Base-by-base conservation (phyloP, 768 basidiomycete species). In the Solioccasus polychromus region DNA sequence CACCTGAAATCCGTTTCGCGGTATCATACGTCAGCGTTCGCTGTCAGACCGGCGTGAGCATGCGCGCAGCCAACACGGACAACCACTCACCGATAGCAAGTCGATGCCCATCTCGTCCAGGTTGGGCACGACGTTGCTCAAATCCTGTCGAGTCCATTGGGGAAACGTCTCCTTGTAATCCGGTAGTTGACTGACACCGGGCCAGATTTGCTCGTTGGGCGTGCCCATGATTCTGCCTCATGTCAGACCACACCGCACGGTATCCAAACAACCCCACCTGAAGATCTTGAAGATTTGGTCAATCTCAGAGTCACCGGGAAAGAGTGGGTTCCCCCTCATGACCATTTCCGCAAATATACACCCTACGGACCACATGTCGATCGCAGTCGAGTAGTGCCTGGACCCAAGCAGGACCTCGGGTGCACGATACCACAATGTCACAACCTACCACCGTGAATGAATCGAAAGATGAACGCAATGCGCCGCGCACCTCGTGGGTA, bases 291-390 rank as follows among this genome's bases (percentile, higher is more conserved):
- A 98, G 53, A 98, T 98, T 73, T 99, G 96, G 69, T 99, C 96
- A 62, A 98, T 99, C 71, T 99, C 96, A 22, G 96, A 98, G 70
- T 99, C 96, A 5, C 96, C 96, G 19, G 96, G 95, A 78, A 99
- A 99, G 11, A 97, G 75, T 2, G 95, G 80, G 80, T 62, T 83
- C 54, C 88, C 88, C 49, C 82, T 78, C 87, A 94, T 90, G 43
- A 92, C 86, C 95, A 98, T 97, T 71, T 99, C 96, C 8, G 95
- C 95, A 61, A 96, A 92, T 64, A 99, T 98, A 62, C 94, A 97
- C 0, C 88, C 96, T 18, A 99, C 95, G n/a, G 92, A 94, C 96
- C 96, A 99, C 92, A 98, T 96, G 70, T 99, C 96, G 59, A 99
- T 89, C 3, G 92, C 91, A 2, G 96, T 99, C 14, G 92, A 86